Base-by-base conservation (phyloP, 495 filamentous ascomycete species). In the Podospora tetraspora region DNA sequence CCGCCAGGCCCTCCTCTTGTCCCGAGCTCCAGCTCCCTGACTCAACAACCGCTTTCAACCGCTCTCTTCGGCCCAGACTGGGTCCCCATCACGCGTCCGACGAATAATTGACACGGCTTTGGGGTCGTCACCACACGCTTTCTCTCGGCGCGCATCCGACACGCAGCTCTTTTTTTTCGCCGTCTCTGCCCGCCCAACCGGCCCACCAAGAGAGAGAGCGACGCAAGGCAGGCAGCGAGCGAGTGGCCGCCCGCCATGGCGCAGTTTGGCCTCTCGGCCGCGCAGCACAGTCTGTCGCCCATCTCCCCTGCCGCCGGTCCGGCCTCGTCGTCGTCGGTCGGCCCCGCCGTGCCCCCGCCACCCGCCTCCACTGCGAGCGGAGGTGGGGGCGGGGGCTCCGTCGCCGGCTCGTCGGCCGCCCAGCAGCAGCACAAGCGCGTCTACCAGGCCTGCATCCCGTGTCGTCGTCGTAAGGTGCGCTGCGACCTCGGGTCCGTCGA, bases 401-500 rank as follows among this genome's bases (percentile, higher is more conserved):
- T 25, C 23, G 13, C 60, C 30, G 64, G 57, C 64, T 29, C 65
- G 27, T 21, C 21, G 21, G 13, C 16, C 30, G 59, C 62, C 13
- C 70, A 65, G 43, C 65, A 65, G 43, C 65, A 88, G 73, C 89
- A 92, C 78, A 89, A 90, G 71, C 87, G 89, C 66, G 89, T 90
- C 64, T 93, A 93, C 73, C 91, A 93, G 79, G 91, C 90, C 57
- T 97, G 93, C 79, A 95, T 96, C 74, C 93, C 93, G 10, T 97
- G 94, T 76, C 88, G 94, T 23, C 89, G 90, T 62, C 87, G 94
- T 72, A 97, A 97, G 79, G 94, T 97, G 43, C 92, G 93, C 68
- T 97, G 94, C 79, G 94, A 97, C 76, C 83, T 96, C 59, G 94
- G 94, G 66, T 93, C 91, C 79, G 94, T 98, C 73, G 95, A 99